Evolutionary conservation across 2,329 filamentous ascomycete species (phyloP).

Genomic region (Botryotinia globosa): DNA sequence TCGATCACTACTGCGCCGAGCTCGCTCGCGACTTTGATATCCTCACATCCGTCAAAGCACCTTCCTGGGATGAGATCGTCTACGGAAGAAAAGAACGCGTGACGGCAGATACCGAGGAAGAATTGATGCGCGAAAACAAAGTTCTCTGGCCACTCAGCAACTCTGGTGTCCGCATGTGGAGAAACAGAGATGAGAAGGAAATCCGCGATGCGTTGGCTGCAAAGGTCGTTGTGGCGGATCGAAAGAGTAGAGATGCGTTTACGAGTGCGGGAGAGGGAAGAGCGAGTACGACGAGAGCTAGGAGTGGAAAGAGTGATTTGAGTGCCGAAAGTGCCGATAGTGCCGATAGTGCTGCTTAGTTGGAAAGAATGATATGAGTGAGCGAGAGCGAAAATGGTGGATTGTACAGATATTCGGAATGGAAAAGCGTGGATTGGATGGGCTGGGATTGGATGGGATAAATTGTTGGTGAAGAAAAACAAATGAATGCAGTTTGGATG

Average conservation of each 20-base stretch:
- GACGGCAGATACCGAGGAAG: not conserved
- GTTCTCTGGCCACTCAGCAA: constrained; percentile 42
- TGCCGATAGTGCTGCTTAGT: not conserved
- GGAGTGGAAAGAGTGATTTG: constrained; percentile 9
- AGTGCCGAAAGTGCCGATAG: not conserved
- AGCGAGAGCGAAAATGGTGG: not conserved
- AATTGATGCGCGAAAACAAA: constrained; percentile 32
- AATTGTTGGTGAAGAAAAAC: not conserved
- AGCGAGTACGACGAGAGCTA: not conserved
- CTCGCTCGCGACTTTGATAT: constrained; percentile 72
- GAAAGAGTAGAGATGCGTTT: not conserved
- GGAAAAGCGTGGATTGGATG: not conserved
- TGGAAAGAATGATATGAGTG: not conserved
- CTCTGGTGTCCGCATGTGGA: constrained; percentile 46
- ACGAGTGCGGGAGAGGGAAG: not conserved
- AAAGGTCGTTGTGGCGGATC: constrained; percentile 32
- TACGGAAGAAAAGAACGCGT: constrained; percentile 13
- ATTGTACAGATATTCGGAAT: not conserved
- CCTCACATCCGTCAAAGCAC: constrained; percentile 43
- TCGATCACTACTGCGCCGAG: constrained; percentile 74
- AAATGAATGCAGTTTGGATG: not conserved
- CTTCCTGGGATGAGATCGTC: constrained; percentile 29
- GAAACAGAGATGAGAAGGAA: constrained; percentile 44
- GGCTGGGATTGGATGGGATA: not conserved
- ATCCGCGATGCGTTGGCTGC: constrained; percentile 40